These are phyloP conservation scores for Carallia pectinifolia DNA, from an alignment of 345 rosid species.

Conservation along the genomic window DNA sequence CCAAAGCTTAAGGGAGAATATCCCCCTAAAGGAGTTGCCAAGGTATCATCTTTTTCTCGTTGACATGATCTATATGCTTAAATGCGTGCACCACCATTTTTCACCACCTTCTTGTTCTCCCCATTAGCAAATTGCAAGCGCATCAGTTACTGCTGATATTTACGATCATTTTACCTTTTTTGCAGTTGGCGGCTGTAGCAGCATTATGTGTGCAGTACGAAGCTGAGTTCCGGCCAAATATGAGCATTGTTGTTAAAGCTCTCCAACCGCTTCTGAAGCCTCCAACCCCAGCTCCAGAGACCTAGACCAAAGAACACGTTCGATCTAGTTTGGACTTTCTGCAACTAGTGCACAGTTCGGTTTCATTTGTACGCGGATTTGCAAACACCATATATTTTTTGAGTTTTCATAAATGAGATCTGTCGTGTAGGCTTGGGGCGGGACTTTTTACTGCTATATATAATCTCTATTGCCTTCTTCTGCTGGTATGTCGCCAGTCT, in stretches of 20 bases:
- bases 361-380: slow-evolving; percentile 22
- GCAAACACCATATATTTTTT: slow-evolving; percentile 18
- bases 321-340: slow-evolving; percentile 14
- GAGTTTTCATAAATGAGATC: slow-evolving; percentile 23
- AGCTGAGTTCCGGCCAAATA: slow-evolving; percentile 94
- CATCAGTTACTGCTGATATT: neutral
- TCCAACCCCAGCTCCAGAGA: slow-evolving; percentile 10
- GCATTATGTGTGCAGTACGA: slow-evolving; percentile 97
- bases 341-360: slow-evolving; percentile 38
- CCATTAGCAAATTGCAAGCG: neutral
- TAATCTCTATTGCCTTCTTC: neutral
- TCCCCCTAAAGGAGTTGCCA: slow-evolving; percentile 94
- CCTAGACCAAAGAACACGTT: slow-evolving; percentile 1
- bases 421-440: slow-evolving; percentile 19
- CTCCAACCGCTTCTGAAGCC: slow-evolving; percentile 81
- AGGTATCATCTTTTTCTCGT: slow-evolving; percentile 37
- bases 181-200: slow-evolving; percentile 96
- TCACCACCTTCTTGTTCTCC: neutral
- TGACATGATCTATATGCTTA: neutral
- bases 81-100: neutral
- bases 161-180: neutral
- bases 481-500: neutral
- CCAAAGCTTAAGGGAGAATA: slow-evolving; percentile 93
- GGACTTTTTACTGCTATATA: neutral
- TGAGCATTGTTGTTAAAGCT: slow-evolving; percentile 98